phyloP scores from a whole-genome alignment of 2,329 filamentous ascomycete genomes.

The Colletotrichum abscissum region DNA sequence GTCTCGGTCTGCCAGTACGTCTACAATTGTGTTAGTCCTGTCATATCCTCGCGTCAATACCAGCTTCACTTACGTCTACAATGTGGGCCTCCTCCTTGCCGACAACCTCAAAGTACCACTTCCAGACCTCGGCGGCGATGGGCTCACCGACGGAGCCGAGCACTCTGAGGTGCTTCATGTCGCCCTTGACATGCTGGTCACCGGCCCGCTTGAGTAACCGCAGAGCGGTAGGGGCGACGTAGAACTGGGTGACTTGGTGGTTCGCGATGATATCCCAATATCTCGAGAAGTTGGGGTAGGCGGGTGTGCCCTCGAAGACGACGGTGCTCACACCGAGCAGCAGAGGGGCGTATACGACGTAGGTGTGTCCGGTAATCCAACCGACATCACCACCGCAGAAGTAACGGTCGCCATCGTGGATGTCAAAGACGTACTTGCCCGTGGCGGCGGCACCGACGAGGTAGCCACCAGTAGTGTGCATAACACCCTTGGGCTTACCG shows the following conservation, averaged over 20 bases:
- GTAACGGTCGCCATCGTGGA: constrained; percentile 92
- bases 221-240: constrained; percentile 95
- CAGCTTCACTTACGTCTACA: constrained; percentile 80
- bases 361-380: constrained; percentile 99
- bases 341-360: constrained; percentile 96
- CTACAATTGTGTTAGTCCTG: constrained; percentile 55
- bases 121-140: constrained; percentile 98
- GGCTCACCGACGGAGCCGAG: constrained; percentile 97
- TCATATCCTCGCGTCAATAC: background rate
- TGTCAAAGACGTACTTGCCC: constrained; percentile 98
- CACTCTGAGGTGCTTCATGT: constrained; percentile 90
- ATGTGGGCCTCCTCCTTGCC: constrained; percentile 94
- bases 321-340: constrained; percentile 94
- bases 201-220: constrained; percentile 95
- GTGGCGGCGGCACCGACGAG: constrained; percentile 93
- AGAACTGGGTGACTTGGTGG: constrained; percentile 96
- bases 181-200: constrained; percentile 87
- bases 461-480: constrained; percentile 97
- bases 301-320: constrained; percentile 97
- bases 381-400: constrained; percentile 99
- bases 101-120: constrained; percentile 98
- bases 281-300: constrained; percentile 96
- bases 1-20: constrained; percentile 99
- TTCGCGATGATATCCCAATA: constrained; percentile 99
- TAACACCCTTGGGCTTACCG: constrained; percentile 97